Percentiles rank a stretch among this genome's conserved stretches.
Evolutionary conservation across 495 filamentous ascomycete species (phyloP).

Genomic region (Aspergillus panamensis): DNA sequence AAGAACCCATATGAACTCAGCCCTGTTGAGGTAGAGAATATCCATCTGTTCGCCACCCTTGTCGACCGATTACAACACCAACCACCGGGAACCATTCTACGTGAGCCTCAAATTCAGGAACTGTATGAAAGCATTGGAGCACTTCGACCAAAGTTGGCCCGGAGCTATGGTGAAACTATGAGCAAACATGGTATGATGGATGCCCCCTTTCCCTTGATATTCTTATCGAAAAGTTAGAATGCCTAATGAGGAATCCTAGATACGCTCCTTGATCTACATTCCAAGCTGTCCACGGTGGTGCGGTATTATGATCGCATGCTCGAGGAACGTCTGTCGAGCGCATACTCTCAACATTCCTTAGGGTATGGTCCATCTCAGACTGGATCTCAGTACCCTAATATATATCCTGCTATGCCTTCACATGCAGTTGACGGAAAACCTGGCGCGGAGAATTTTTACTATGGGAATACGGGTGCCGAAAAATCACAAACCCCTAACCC

Average conservation of each 20-base stretch:
- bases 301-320: slow-evolving; percentile 99
- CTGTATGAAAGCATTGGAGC: slow-evolving; percentile 94
- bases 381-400: slow-evolving; percentile 52
- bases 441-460: slow-evolving; percentile 78
- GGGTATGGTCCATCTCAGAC: slow-evolving; percentile 45
- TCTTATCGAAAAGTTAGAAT: neutral
- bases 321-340: slow-evolving; percentile 87
- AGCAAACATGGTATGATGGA: slow-evolving; percentile 83
- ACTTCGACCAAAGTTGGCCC: slow-evolving; percentile 86
- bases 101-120: slow-evolving; percentile 97
- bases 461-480: slow-evolving; percentile 57
- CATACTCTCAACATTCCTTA: slow-evolving; percentile 76
- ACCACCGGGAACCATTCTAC: slow-evolving; percentile 87
- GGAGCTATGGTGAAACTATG: slow-evolving; percentile 98
- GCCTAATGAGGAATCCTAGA: slow-evolving; percentile 49
- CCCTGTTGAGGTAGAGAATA: slow-evolving; percentile 92
- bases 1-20: slow-evolving; percentile 95
- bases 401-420: slow-evolving; percentile 65
- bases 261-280: slow-evolving; percentile 87
- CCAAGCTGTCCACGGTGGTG: slow-evolving; percentile 93
- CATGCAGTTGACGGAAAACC: slow-evolving; percentile 45
- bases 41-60: slow-evolving; percentile 90
- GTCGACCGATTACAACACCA: slow-evolving; percentile 95
- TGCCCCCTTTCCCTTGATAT: slow-evolving; percentile 18
- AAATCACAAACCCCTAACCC: slow-evolving; percentile 23